A percentile compares a stretch with the other conserved stretches of the same genome.
Conservation (phyloP, 768 basidiomycete species). For the Termitomyces sp. region DNA sequence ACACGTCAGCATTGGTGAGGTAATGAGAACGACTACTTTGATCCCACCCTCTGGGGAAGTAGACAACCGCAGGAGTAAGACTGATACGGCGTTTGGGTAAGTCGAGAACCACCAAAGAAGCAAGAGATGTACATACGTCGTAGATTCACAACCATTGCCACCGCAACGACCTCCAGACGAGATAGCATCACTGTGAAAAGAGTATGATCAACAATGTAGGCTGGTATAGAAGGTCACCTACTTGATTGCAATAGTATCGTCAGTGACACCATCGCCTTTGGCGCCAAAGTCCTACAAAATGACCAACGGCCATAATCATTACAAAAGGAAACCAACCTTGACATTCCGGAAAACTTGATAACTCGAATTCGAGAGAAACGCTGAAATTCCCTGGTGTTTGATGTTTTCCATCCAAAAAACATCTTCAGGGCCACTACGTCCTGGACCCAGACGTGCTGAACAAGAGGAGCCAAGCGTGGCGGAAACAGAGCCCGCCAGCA, state of each 20-base stretch:
- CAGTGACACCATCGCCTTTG: conserved; percentile 58
- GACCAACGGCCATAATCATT: not conserved
- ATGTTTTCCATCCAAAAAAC: conserved; percentile 72
- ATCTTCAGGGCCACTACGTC: conserved; percentile 46
- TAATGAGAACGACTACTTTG: not conserved
- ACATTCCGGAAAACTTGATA: conserved; percentile 79
- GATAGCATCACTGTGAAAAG: conserved; percentile 52
- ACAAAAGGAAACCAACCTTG: conserved; percentile 30
- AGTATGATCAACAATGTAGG: not conserved
- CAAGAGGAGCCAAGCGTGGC: conserved; percentile 37
- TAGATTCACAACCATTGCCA: conserved; percentile 48
- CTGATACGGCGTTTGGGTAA: conserved; percentile 23
- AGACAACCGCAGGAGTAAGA: conserved; percentile 65
- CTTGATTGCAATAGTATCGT: conserved; percentile 78
- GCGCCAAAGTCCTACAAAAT: conserved; percentile 32
- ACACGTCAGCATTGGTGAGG: not conserved
- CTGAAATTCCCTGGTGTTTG: conserved; percentile 64
- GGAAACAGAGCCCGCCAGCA: conserved; percentile 8
- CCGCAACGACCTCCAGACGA: conserved; percentile 60
- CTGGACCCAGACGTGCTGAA: conserved; percentile 38
- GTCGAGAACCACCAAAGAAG: not conserved
- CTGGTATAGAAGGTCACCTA: conserved; percentile 18
- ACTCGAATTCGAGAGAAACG: conserved; percentile 51
- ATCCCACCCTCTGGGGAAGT: conserved; percentile 65
- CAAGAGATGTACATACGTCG: conserved; percentile 36